Percentiles rank a stretch among this genome's conserved stretches.
Conservation (phyloP, 768 basidiomycete genomes). For the Sarcodon aspratus region DNA sequence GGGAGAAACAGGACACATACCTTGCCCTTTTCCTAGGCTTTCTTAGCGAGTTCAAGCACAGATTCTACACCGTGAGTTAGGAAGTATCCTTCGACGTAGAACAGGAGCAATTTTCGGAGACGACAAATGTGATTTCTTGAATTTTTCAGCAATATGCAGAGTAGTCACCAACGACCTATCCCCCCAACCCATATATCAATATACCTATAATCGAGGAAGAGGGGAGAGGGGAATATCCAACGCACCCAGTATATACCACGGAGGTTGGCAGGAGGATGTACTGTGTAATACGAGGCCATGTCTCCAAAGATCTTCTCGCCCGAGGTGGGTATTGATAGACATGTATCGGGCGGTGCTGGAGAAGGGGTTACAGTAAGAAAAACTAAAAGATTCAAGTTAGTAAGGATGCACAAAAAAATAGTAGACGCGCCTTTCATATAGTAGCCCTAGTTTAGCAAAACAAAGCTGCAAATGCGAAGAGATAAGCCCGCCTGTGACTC, state of each 20-base stretch:
- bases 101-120: constrained; percentile 66
- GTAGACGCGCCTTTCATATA: too few relatives aligned
- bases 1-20: constrained; percentile 23
- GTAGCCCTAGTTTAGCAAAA: too few relatives aligned
- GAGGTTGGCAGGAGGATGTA: constrained; percentile 83
- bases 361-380: too few relatives aligned
- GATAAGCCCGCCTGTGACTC: too few relatives aligned
- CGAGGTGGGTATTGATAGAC: too few relatives aligned
- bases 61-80: constrained; percentile 81
- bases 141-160: constrained; percentile 83
- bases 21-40: constrained; percentile 68
- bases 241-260: constrained; percentile 90
- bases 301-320: neutral
- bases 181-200: neutral
- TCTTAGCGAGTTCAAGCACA: constrained; percentile 64
- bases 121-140: constrained; percentile 69
- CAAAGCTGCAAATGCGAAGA: too few relatives aligned
- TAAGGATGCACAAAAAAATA: too few relatives aligned
- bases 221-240: constrained; percentile 34
- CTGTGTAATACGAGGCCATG: constrained; percentile 28
- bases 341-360: too few relatives aligned
- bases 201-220: neutral
- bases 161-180: constrained; percentile 85
- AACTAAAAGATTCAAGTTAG: too few relatives aligned
- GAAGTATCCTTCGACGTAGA: constrained; percentile 97